These are phyloP conservation scores for Lepidopterella palustris DNA, from an alignment of 495 filamentous ascomycete genomes.

Conservation along the genomic window DNA sequence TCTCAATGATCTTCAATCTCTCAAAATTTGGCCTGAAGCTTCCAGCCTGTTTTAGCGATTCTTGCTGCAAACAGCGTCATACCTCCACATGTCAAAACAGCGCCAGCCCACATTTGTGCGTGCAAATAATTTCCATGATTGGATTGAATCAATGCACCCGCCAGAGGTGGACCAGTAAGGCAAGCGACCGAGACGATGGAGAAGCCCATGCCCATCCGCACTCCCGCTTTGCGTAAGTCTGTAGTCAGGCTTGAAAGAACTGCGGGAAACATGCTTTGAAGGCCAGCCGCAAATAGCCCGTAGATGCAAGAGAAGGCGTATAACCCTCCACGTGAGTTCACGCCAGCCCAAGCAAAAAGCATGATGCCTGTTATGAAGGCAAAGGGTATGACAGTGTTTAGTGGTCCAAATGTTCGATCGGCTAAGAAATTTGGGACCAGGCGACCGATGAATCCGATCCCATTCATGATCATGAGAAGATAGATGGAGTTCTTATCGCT, in stretches of 20 bases:
- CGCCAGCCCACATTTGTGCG: constrained; percentile 30
- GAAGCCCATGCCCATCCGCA: constrained; percentile 35
- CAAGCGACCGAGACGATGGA: constrained; percentile 32
- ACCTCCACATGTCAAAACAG: constrained; percentile 6
- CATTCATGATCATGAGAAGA: constrained; percentile 33
- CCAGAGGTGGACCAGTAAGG: constrained; percentile 34
- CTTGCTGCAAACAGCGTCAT: background rate
- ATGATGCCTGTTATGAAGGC: constrained; percentile 22
- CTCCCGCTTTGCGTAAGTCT: constrained; percentile 30
- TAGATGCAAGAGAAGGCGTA: constrained; percentile 33
- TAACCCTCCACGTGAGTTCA: constrained; percentile 17
- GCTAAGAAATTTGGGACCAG: constrained; percentile 31
- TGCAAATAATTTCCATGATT: constrained; percentile 26
- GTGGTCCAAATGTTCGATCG: constrained; percentile 25
- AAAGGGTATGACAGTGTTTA: constrained; percentile 33
- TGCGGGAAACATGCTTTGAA: constrained; percentile 34
- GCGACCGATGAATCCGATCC: constrained; percentile 30
- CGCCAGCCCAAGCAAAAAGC: constrained; percentile 31
- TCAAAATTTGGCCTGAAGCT: background rate
- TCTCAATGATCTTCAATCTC: background rate
- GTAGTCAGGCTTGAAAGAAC: constrained; percentile 30
- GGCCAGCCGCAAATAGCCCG: constrained; percentile 25
- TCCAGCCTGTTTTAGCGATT: constrained; percentile 1
- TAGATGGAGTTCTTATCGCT: constrained; percentile 24
- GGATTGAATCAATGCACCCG: constrained; percentile 31